Percentiles rank a stretch among this genome's conserved stretches.
Evolutionary conservation across 768 basidiomycete species (phyloP).

Genomic region (Trametes gibbosa): DNA sequence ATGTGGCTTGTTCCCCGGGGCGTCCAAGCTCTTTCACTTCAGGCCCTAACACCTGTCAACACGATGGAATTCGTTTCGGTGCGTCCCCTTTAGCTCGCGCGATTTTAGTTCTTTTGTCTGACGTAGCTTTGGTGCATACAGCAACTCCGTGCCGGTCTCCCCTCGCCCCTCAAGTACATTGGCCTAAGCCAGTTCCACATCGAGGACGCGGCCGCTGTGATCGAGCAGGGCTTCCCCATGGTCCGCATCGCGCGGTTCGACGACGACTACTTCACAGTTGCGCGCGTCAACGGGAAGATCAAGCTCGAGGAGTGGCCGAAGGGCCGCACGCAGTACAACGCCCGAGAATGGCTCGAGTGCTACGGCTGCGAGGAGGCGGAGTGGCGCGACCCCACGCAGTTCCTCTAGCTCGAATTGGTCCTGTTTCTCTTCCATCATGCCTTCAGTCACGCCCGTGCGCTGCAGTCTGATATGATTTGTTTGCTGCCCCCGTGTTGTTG

Average conservation of each 20-base stretch:
- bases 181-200: slow-evolving; percentile 50
- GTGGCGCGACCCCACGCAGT: slow-evolving; percentile 30
- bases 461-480: not conserved
- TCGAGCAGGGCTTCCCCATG: slow-evolving; percentile 62
- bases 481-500: not conserved
- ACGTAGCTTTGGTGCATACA: slow-evolving; percentile 22
- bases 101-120: not conserved
- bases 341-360: slow-evolving; percentile 64
- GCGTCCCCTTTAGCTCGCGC: slow-evolving; percentile 1
- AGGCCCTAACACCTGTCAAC: slow-evolving; percentile 26
- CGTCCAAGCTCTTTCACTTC: slow-evolving; percentile 29
- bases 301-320: slow-evolving; percentile 59
- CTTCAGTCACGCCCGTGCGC: not conserved
- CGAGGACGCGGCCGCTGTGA: slow-evolving; percentile 38
- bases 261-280: slow-evolving; percentile 53
- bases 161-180: slow-evolving; percentile 51
- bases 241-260: slow-evolving; percentile 56
- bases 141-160: slow-evolving; percentile 62
- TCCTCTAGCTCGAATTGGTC: slow-evolving; percentile 10
- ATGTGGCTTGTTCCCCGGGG: slow-evolving; percentile 61
- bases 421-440: not conserved
- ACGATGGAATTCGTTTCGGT: slow-evolving; percentile 29
- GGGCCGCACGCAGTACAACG: slow-evolving; percentile 48
- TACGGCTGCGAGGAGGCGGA: slow-evolving; percentile 58
- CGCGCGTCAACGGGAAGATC: slow-evolving; percentile 30